Base-by-base conservation (phyloP, 495 filamentous ascomycete species). In the Rhizodiscina lignyota region DNA sequence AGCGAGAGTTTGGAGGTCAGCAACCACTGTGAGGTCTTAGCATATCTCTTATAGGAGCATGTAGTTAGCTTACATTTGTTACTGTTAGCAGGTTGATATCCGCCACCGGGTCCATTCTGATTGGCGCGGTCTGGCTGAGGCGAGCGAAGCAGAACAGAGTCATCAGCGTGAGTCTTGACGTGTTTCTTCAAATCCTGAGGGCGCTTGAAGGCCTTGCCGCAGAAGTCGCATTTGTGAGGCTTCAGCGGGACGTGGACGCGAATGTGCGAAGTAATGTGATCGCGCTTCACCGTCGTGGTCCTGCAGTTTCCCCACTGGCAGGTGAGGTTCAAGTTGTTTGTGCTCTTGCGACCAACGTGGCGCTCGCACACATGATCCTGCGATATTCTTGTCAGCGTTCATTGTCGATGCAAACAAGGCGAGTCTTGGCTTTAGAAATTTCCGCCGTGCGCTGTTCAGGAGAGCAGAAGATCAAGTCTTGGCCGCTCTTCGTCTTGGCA, bases 101-200 rank as follows among this genome's bases (percentile, higher is more conserved):
- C 61, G 6, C 64, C 61, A 47, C 30, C 21, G 70, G 76, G 60
- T 74, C 48, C 43, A 46, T 39, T 41, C 16, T 39, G 48, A 24
- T 39, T 38, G 27, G 41, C 68, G 43, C 60, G 61, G 20, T 69
- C 71, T 35, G 77, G 72, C 53, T 81, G 76, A 18, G 81, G 81
- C 16, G 78, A 80, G 34, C 80, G 72, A 42, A 82, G 68, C 38
- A 92, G 66, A 33, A 92, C 83, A 28, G 85, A 91, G 58, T 99
- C 89, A 53, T 99, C 89, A 39, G 89, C 89, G 57, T 99, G 89
- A n/a, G 91, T 97, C 72, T 96, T 96, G 55, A 96, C 86, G 57
- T 99, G 91, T 63, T 99, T 99, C 72, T 96, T 96, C 41, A 99
- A 54, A 63, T 99, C 91, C 59, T 99, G 89, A 18, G 91, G 91